These are phyloP conservation scores for Physcia stellaris DNA, from an alignment of 495 filamentous ascomycete species.

Conservation along the genomic window DNA sequence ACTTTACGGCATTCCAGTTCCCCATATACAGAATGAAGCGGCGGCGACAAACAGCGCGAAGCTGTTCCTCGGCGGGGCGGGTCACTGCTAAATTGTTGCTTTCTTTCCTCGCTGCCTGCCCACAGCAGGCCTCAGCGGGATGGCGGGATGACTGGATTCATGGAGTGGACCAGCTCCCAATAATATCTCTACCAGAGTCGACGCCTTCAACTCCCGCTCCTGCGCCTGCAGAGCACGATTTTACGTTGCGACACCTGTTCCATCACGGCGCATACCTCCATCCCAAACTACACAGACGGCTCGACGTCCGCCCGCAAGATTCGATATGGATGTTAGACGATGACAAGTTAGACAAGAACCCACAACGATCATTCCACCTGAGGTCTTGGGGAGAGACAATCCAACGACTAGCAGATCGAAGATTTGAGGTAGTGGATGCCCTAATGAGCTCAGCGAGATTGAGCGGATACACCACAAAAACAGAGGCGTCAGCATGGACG, in stretches of 20 bases:
- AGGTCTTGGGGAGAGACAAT: conserved; percentile 52
- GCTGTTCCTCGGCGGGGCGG: conserved; percentile 31
- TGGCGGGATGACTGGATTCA: conserved; percentile 12
- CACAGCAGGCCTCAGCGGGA: conserved; percentile 5
- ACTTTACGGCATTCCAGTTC: no score
- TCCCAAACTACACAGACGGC: conserved; percentile 56
- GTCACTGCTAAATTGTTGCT: conserved; percentile 46
- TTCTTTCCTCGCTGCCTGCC: conserved; percentile 40
- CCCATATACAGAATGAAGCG: conserved; percentile 1
- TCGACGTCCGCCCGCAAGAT: conserved; percentile 55
- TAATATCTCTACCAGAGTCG: conserved; percentile 18
- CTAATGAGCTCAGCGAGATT: conserved; percentile 55
- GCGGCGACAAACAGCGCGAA: conserved; percentile 1
- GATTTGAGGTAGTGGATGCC: conserved; percentile 56
- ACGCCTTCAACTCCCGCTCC: conserved; percentile 20
- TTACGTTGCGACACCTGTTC: conserved; percentile 80
- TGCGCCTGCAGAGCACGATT: conserved; percentile 15
- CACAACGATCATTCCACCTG: conserved; percentile 23
- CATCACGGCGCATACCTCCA: conserved; percentile 70
- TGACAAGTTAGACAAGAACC: conserved; percentile 24
- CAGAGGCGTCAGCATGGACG: conserved; percentile 64
- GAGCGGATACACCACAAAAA: conserved; percentile 42
- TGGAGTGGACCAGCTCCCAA: conserved; percentile 18
- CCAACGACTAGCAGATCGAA: conserved; percentile 69
- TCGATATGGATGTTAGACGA: conserved; percentile 50